Conservation (phyloP, 176 grass and related monocot genomes). For the Saccharum officinarum region DNA sequence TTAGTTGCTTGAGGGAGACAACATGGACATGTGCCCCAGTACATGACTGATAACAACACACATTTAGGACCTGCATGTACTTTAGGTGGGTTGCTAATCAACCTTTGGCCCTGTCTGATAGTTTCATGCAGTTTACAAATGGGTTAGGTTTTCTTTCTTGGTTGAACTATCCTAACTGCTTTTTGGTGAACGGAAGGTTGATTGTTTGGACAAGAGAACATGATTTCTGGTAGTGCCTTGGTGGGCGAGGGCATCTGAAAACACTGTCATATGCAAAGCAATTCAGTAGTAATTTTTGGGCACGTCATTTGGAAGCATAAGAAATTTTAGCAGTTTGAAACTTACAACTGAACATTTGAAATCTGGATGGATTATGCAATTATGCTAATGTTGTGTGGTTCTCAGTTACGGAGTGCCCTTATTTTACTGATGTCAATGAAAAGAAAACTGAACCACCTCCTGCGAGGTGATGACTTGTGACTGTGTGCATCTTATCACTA, state of each 20-base stretch:
- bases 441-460: not conserved
- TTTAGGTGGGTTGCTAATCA: slow-evolving; percentile 30
- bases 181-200: not conserved
- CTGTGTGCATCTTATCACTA: not conserved
- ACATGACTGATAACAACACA: not conserved
- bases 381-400: not conserved
- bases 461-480: not conserved
- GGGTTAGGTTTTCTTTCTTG: slow-evolving; percentile 2
- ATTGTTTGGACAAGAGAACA: not conserved
- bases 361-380: not conserved
- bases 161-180: not conserved
- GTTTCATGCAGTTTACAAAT: not conserved
- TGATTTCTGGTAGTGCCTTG: not conserved
- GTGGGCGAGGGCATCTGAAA: not conserved
- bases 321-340: not conserved
- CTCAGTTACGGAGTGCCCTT: not conserved
- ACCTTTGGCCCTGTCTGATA: not conserved
- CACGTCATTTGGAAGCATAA: not conserved
- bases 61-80: slow-evolving; percentile 1
- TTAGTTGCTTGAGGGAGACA: slow-evolving; percentile 33
- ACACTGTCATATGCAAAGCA: not conserved
- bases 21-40: slow-evolving; percentile 36
- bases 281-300: not conserved
- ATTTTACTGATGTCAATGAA: not conserved
- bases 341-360: not conserved